A percentile compares a stretch with the other conserved stretches of the same genome.
These are phyloP conservation scores for Knoxdaviesia proteae DNA, from an alignment of 2,329 filamentous ascomycete species.

Conservation along the genomic window DNA sequence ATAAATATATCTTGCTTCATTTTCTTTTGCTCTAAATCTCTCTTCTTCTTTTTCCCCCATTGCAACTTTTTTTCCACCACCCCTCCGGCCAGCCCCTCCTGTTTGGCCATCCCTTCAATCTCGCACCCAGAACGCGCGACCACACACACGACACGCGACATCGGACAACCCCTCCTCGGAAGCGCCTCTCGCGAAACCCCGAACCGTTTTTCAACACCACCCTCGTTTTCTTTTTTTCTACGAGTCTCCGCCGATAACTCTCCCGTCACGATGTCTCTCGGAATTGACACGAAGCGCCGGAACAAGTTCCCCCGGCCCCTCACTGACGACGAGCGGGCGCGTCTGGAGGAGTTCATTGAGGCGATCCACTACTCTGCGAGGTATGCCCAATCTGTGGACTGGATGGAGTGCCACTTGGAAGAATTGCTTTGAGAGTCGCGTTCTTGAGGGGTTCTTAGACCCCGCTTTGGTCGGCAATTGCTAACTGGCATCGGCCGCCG, in stretches of 20 bases:
- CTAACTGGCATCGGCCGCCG: background rate
- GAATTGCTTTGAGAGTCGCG: background rate
- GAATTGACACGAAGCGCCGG: conserved; percentile 64
- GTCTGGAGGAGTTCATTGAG: conserved; percentile 79
- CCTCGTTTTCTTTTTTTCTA: background rate
- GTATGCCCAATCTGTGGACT: conserved; percentile 23
- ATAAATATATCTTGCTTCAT: too few relatives aligned
- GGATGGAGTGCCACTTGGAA: too few relatives aligned
- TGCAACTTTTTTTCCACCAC: too few relatives aligned
- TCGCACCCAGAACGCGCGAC: too few relatives aligned
- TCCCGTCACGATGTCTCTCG: conserved; percentile 11
- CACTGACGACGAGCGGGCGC: conserved; percentile 59
- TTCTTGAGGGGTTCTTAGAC: background rate
- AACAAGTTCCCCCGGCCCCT: conserved; percentile 71
- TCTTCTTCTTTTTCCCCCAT: too few relatives aligned
- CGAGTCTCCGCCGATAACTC: background rate
- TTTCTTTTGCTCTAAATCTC: too few relatives aligned
- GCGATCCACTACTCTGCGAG: conserved; percentile 87
- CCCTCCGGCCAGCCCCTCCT: too few relatives aligned
- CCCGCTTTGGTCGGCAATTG: background rate
- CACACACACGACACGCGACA: too few relatives aligned
- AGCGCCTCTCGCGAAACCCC: too few relatives aligned
- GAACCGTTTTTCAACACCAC: too few relatives aligned
- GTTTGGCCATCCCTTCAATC: too few relatives aligned
- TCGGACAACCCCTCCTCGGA: too few relatives aligned